Conservation (phyloP, 106 monocot species). For the Phalaenopsis aphrodite region DNA sequence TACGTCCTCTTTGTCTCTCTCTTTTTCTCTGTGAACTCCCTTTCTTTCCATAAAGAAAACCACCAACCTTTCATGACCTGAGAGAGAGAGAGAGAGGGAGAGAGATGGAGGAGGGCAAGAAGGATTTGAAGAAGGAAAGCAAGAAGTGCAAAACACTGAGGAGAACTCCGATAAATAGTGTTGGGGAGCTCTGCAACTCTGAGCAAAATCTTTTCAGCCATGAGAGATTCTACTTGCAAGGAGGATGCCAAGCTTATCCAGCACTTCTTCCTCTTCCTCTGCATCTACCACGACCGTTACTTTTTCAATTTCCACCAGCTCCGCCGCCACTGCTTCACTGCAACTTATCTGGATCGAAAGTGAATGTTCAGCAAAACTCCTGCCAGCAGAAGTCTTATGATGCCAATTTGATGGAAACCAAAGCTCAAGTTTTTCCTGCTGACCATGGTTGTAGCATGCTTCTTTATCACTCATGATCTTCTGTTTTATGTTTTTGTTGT, state of each 20-base stretch:
- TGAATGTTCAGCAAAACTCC: slow-evolving; percentile 6
- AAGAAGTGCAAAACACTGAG: background rate
- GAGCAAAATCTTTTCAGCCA: slow-evolving; percentile 12
- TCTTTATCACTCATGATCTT: too few relatives aligned
- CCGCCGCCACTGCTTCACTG: background rate
- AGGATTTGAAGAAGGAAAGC: slow-evolving; percentile 14
- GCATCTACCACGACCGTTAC: slow-evolving; percentile 17
- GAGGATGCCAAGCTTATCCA: slow-evolving; percentile 37
- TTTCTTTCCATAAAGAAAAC: background rate
- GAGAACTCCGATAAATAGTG: slow-evolving; percentile 11
- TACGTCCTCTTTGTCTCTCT: slow-evolving; percentile 39
- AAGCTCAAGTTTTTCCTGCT: slow-evolving; percentile 18
- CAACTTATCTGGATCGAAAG: slow-evolving; percentile 14
- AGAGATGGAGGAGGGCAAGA: slow-evolving; percentile 3
- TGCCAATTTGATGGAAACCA: background rate
- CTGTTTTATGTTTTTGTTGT: background rate
- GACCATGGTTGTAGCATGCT: slow-evolving; percentile 14
- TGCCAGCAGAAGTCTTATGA: slow-evolving; percentile 20
- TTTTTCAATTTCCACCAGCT: slow-evolving; percentile 22
- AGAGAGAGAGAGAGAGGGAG: slow-evolving; percentile 8
- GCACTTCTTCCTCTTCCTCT: slow-evolving; percentile 41
- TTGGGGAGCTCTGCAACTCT: slow-evolving; percentile 22
- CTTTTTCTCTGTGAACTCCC: too few relatives aligned
- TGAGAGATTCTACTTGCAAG: slow-evolving; percentile 16
- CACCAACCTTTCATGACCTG: background rate